Base-by-base conservation (phyloP, 768 basidiomycete genomes). In the Infundibulicybe gibba region DNA sequence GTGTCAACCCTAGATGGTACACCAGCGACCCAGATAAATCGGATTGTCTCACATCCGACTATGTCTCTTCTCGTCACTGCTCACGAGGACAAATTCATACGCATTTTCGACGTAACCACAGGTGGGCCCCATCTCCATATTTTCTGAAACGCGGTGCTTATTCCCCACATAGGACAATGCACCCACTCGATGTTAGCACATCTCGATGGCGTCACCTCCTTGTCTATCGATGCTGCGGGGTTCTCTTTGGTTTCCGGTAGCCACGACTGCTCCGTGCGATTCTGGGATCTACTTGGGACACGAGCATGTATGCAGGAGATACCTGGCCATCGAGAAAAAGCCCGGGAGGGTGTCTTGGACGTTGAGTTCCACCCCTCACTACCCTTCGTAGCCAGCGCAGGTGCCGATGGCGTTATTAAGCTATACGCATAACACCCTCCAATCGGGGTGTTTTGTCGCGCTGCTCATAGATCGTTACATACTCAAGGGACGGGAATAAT, bases 331-430 rank as follows among this genome's bases (percentile, higher is more conserved):
- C 81, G 95, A 40, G 81, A 86, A 70, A 95, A 94, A 67, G 87
- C 83, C 35, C 78, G 82, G 44, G 94, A 97, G 64, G 97, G 97
- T 34, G 91, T 95, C 16, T 72, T 97, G 52, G 90, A 84, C 55
- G 85, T 95, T 11, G 84, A 87, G 52, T 89, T 89, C 68, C 89
- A 92, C 61, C 82, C 86, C 11, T 79, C 85, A 49, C 65, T 94
- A 47, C 87, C 89, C 21, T 82, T 94, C 59, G 82, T 97, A 77
- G 91, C 87, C 13, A 95, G 90, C 62, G 90, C 90, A 15, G 95
- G 95, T n/a, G 91, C 92, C 11, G 95, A 97, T 67, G 94, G 94
- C 20, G 86, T 92, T 39, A 83, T 97, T 50, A 92, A 92, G 66
- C 72, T 97, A 20, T 97, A 90, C 63, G 87, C 89, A 51, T 88